Evolutionary conservation across 1,139 yeast genomes (phyloP).

Genomic region (Insectozyma bohioensis): DNA sequence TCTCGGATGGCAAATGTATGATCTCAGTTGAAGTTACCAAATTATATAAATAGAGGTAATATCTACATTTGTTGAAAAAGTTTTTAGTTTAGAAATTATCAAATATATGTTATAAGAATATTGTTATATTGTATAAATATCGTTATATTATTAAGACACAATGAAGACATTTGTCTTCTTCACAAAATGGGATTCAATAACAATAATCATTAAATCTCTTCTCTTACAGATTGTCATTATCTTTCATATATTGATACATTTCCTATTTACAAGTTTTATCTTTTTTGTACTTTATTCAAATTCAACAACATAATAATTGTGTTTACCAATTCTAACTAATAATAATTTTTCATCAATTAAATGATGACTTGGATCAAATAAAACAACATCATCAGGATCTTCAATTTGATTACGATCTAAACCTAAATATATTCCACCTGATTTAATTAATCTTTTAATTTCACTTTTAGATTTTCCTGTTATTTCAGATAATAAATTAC

Average conservation of each 20-base stretch:
- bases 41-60: too few species aligned
- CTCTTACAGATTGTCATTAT: too few species aligned
- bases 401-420: slow-evolving; percentile 53
- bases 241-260: neutral
- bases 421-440: slow-evolving; percentile 77
- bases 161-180: neutral
- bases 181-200: neutral
- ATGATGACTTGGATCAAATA: slow-evolving; percentile 45
- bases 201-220: neutral
- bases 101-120: too few species aligned
- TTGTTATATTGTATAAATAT: too few species aligned
- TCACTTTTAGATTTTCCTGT: slow-evolving; percentile 49
- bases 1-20: too few species aligned
- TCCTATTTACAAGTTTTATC: slow-evolving; percentile 5
- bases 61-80: too few species aligned
- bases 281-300: too few species aligned
- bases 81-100: too few species aligned
- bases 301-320: slow-evolving; percentile 57
- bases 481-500: slow-evolving; percentile 37
- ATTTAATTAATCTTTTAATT: slow-evolving; percentile 60
- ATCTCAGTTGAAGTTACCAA: too few species aligned
- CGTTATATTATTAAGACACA: too few species aligned
- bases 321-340: slow-evolving; percentile 75
- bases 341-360: slow-evolving; percentile 61
- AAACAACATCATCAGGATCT: slow-evolving; percentile 50